Evolutionary conservation across 768 basidiomycete genomes (phyloP).

Genomic region (Suillus cothurnatus): DNA sequence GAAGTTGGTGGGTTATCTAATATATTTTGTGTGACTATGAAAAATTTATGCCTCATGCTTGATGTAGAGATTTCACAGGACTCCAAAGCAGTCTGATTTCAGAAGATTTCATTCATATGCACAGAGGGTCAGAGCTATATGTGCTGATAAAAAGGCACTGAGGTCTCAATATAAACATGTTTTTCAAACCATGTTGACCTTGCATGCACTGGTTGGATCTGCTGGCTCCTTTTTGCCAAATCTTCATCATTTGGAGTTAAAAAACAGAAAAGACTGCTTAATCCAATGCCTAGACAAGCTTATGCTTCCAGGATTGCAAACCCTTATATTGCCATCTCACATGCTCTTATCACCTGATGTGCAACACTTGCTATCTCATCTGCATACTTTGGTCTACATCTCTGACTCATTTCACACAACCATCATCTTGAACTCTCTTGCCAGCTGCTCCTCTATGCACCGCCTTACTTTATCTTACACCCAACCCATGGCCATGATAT

Average conservation of each 20-base stretch:
- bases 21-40: no score
- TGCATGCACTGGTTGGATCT: not conserved
- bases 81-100: not conserved
- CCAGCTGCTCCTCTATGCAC: not conserved
- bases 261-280: not conserved
- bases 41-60: no score
- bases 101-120: not conserved
- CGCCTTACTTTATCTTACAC: not conserved
- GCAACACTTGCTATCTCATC: not conserved
- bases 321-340: not conserved
- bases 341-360: not conserved
- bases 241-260: not conserved
- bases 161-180: not conserved
- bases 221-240: not conserved
- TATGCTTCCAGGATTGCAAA: not conserved
- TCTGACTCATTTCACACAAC: not conserved
- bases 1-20: no score
- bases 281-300: not conserved
- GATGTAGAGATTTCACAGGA: not conserved
- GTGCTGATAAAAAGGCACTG: not conserved
- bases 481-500: not conserved
- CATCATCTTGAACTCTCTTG: not conserved
- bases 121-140: not conserved
- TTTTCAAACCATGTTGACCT: not conserved
- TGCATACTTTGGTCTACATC: not conserved